Evolutionary conservation across 371 early-diverging fungal species (phyloP), one percentile per base, ranked within the genome.

Genomic region (Basidiobolus meristosporus): DNA sequence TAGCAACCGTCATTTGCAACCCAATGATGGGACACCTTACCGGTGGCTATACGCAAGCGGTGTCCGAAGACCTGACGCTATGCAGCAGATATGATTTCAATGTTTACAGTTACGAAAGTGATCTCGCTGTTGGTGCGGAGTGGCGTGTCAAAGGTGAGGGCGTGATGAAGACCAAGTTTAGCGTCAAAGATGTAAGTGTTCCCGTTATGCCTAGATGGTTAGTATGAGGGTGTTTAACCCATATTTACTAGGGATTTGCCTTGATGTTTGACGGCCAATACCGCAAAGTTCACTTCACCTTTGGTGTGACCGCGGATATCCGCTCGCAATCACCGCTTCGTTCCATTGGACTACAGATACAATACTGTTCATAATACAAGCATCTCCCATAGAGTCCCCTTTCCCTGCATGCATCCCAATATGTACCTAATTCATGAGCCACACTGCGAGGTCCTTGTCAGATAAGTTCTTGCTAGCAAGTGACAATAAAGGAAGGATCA

Each of bases 21-120:
- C 90, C 90, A 7, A 73, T 90, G 51, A 86, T 89, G 62, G 88
- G 87, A 20, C 84, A 87, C 42, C 56, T 83, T 56, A 71, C 79
- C 7, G 59, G 77, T 12, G 72, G 80, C 4, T 89, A 85, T 63
- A 77, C 82, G 0, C 73, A 81, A 14, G 73, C 79, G 45, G 66
- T 88, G 15, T 65, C 69, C 14, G 66, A 68, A 2, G 62, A 71
- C 31, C 48, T 81, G 20, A 73, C 70, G 11, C 57, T 85, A 45
- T 66, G 88, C 20, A 80, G 86, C 0, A 63, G 81, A 18, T 92
- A 80, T 57, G 77, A 83, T 43, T 82, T 88, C 49, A 90, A 87
- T 40, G 70, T 78, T 9, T 88, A 85, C 51, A 81, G 82, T 35
- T 81, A 82, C 38, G 80, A 83, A 38, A 80, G 85, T 26, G 89